Evolutionary conservation across 164 flowering plant genomes (phyloP), one percentile per base, ranked within the genome.

Genomic region (Akebia trifoliata): DNA sequence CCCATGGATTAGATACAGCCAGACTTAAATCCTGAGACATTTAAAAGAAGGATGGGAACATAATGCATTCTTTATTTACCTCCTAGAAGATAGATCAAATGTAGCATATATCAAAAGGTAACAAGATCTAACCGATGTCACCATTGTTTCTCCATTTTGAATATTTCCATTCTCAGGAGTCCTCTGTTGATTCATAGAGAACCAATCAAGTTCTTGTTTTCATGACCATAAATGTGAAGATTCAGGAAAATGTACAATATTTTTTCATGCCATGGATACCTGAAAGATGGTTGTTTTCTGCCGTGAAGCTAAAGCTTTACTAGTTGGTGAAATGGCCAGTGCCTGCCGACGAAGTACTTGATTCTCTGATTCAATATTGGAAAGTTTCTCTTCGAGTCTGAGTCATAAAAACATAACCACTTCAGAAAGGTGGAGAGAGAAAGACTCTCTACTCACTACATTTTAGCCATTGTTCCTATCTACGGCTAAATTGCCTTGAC

Each of bases 281-380:
- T 71, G 96, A 63, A 85, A 43, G 63, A 86, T 74, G 47, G 81
- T 72, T 49, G 93, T 69, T 61, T 69, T 84, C 30, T 78, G 77
- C 24, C 91, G 68, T 52, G 81, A 50, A 56, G 91, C 76, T 37
- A 85, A 65, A 49, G 89, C 50, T 78, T 80, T 94, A 15, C 78
- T 79, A 39, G 95, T 82, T 22, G 99, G 97, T 47, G 99, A 88
- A 65, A 94, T 75, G 21, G 91, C 64, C 71, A 94, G 64, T 56
- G 97, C 89, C 72, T 90, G 99, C 65, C 88, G 97, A 60, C 97
- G 96, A 56, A 94, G 91, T 22, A 88, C 93, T 78, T 94, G 99
- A 73, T 85, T 86, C 72, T 94, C 99, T 15, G 99, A 90, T 45
- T 90, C 95, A 46, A 75, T 60, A 63, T 90, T 94, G 21, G 87